These are phyloP conservation scores for Metschnikowia chrysomelidarum DNA, from an alignment of 805 yeast species.

Conservation along the genomic window DNA sequence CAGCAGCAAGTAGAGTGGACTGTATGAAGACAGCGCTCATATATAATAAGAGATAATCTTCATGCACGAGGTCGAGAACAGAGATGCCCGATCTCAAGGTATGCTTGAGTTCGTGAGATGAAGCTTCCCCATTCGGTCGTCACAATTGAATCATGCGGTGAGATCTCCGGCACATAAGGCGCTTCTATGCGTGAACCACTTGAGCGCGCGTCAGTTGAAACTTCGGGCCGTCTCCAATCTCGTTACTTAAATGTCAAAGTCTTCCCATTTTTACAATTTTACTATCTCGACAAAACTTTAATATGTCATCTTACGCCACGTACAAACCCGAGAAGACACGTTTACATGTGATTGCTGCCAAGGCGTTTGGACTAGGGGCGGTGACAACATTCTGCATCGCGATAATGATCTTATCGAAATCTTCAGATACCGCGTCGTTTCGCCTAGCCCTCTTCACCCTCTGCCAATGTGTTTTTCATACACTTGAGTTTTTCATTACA, in stretches of 20 bases:
- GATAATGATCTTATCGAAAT: conserved; percentile 1
- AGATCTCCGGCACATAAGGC: background rate
- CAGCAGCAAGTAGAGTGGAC: conserved; percentile 3
- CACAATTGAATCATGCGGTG: conserved; percentile 5
- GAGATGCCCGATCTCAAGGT: too few species aligned
- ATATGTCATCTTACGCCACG: conserved; percentile 5
- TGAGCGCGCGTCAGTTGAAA: too few species aligned
- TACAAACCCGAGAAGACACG: conserved; percentile 16
- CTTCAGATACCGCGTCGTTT: conserved; percentile 2
- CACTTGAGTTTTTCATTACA: conserved; percentile 78
- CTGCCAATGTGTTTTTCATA: conserved; percentile 58
- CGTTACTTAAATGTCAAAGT: too few species aligned
- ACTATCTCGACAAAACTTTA: too few species aligned
- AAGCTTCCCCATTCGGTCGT: conserved; percentile 5
- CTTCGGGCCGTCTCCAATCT: too few species aligned
- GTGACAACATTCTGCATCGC: conserved; percentile 17
- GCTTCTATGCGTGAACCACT: conserved; percentile 4
- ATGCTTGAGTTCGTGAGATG: conserved; percentile 9
- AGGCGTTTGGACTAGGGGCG: conserved; percentile 34
- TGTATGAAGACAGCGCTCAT: conserved; percentile 11
- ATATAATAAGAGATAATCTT: too few species aligned
- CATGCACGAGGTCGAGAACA: too few species aligned
- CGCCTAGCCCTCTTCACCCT: conserved; percentile 13
- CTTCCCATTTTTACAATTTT: too few species aligned
- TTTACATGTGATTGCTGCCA: conserved; percentile 29